A percentile compares a stretch with the other conserved stretches of the same genome.
phyloP scores from a whole-genome alignment of 371 early-diverging fungal species.

The Basidiobolus meristosporus region DNA sequence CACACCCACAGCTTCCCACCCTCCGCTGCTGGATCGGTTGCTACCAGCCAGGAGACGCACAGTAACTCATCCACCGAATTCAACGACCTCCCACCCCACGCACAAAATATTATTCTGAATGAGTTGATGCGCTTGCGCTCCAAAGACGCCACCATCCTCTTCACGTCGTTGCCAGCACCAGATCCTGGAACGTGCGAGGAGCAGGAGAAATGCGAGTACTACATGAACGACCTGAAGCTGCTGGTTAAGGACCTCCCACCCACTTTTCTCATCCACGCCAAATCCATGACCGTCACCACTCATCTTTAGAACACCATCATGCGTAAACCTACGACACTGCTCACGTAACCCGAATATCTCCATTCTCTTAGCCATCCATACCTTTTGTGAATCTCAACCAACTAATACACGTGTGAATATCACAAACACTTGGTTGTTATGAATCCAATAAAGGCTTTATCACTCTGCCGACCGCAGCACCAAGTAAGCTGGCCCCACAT shows the following conservation, averaged over 20 bases:
- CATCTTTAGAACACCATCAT: conserved; percentile 15
- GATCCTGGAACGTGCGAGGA: conserved; percentile 17
- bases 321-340: no score
- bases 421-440: no score
- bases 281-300: conserved; percentile 31
- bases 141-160: conserved; percentile 16
- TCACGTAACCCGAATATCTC: no score
- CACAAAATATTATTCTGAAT: conserved; percentile 28
- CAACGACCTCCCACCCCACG: conserved; percentile 17
- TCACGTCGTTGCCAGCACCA: conserved; percentile 34
- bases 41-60: not conserved
- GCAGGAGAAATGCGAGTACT: conserved; percentile 13
- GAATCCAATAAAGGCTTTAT: no score
- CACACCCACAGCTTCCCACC: not conserved
- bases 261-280: conserved; percentile 27
- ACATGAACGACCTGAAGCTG: conserved; percentile 17
- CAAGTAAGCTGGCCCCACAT: no score
- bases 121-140: conserved; percentile 25
- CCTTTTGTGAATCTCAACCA: no score
- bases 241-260: conserved; percentile 25
- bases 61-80: conserved; percentile 13
- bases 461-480: no score
- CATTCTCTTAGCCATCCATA: no score
- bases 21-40: not conserved
- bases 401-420: no score